These are phyloP conservation scores for Saccharomycodes ludwigii DNA, from an alignment of 805 yeast genomes.

Conservation along the genomic window DNA sequence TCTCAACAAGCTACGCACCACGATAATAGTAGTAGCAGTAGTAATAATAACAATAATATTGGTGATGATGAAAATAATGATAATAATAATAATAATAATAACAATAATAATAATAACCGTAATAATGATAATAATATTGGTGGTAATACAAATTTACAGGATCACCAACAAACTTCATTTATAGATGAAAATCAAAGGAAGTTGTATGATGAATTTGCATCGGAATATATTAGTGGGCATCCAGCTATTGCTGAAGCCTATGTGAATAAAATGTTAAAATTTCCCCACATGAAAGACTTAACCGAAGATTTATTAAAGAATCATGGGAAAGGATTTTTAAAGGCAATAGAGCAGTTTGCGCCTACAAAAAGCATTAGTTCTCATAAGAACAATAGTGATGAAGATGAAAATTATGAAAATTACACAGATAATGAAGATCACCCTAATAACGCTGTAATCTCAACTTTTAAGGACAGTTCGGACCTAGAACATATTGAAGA, in stretches of 20 bases:
- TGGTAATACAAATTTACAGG: not conserved
- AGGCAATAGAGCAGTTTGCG: constrained; percentile 50
- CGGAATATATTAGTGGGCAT: constrained; percentile 22
- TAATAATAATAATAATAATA: constrained; percentile 1
- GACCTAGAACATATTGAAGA: no score
- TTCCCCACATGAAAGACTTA: constrained; percentile 40
- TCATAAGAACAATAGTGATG: not conserved
- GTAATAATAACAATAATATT: no score
- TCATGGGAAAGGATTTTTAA: constrained; percentile 67
- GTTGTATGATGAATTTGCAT: constrained; percentile 19
- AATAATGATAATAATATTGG: constrained; percentile 3
- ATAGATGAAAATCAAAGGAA: constrained; percentile 10
- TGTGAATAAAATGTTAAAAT: constrained; percentile 21
- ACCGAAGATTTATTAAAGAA: constrained; percentile 72
- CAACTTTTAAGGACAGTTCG: no score
- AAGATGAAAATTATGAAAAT: not conserved
- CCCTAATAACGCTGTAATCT: not conserved
- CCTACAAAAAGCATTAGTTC: not conserved
- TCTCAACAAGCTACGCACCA: no score
- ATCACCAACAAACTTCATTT: not conserved
- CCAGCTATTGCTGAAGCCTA: constrained; percentile 23
- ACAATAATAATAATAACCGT: constrained; percentile 1
- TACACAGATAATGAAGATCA: not conserved
- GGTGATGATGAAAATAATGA: not conserved
- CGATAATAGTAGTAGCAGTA: no score